Conservation (phyloP, 768 basidiomycete species). For the Tulasnella sp. region DNA sequence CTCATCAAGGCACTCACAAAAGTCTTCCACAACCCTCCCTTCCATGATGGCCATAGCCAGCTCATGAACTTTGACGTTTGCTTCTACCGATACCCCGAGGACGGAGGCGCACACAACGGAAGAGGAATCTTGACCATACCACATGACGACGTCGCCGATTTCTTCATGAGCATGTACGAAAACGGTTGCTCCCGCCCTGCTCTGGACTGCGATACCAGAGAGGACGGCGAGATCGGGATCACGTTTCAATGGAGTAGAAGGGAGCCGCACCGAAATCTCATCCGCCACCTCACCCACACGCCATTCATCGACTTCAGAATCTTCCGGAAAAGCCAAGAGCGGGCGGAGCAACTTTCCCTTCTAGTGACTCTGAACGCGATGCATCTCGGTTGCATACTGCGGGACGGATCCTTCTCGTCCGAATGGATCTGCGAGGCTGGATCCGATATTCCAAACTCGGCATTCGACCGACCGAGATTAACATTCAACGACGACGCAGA, state of each 20-base stretch:
- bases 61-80: not conserved
- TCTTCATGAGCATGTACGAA: not conserved
- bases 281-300: not conserved
- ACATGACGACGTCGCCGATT: not conserved
- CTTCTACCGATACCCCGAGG: not conserved
- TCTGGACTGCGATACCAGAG: not conserved
- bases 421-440: no score
- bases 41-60: not conserved
- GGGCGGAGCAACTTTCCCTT: no score
- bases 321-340: no score
- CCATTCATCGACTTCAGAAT: not conserved
- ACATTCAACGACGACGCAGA: not conserved
- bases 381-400: no score
- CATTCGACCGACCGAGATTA: no score
- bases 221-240: no score
- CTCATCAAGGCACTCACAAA: not conserved
- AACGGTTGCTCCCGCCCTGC: not conserved
- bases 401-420: no score
- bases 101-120: not conserved
- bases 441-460: no score
- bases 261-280: not conserved
- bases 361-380: no score
- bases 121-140: slow-evolving; percentile 1
- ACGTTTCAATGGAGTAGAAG: not conserved
- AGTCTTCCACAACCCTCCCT: not conserved